These are phyloP conservation scores for Yarrowia sp. DNA, from an alignment of 805 yeast species.

Conservation along the genomic window DNA sequence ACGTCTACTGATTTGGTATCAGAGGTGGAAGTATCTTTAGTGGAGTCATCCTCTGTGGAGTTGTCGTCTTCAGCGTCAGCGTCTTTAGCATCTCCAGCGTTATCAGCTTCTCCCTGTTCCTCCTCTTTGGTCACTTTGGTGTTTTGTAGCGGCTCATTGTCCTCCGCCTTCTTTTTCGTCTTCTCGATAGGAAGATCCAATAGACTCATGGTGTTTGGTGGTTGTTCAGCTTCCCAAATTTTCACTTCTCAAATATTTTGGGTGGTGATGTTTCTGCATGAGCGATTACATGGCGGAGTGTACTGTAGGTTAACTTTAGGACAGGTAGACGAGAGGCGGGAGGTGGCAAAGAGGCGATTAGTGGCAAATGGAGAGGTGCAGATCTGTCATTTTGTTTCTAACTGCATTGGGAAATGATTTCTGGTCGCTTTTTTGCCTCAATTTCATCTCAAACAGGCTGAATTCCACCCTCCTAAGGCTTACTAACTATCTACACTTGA, in stretches of 20 bases:
- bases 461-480: not conserved
- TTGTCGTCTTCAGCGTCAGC: not conserved
- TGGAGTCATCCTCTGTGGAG: too few species aligned
- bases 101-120: not conserved
- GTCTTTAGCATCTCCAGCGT: too few species aligned
- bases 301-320: conserved; percentile 29
- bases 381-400: not conserved
- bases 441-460: too few species aligned
- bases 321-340: not conserved
- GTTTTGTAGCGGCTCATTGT: not conserved
- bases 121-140: not conserved
- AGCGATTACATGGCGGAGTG: conserved; percentile 28
- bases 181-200: conserved; percentile 38
- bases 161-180: conserved; percentile 27
- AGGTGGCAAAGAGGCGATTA: not conserved
- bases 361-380: not conserved
- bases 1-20: conserved; percentile 14
- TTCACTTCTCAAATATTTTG: not conserved
- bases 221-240: conserved; percentile 1
- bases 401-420: too few species aligned
- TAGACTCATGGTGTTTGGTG: conserved; percentile 29
- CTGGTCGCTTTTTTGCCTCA: too few species aligned
- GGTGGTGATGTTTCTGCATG: conserved; percentile 37
- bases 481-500: conserved; percentile 6
- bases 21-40: not conserved